Percentiles rank a stretch among this genome's conserved stretches.
phyloP scores from a whole-genome alignment of 2,329 filamentous ascomycete species.

The Paraphoma sp. region DNA sequence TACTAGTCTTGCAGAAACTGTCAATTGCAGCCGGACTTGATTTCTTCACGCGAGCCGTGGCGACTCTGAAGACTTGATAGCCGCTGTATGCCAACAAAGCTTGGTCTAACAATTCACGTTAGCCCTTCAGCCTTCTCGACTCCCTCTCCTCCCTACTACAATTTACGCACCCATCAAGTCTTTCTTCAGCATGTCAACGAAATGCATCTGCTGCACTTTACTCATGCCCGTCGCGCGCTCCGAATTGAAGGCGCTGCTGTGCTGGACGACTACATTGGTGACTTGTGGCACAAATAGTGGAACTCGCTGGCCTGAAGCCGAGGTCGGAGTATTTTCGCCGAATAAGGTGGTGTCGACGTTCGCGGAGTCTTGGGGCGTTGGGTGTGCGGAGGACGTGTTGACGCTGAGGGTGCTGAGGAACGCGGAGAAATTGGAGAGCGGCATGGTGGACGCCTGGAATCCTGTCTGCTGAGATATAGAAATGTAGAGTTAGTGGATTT shows the following conservation, averaged over 20 bases:
- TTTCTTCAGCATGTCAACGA: not conserved
- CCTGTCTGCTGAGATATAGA: too few relatives aligned
- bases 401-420: not conserved
- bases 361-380: not conserved
- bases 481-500: not conserved
- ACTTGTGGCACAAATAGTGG: not conserved
- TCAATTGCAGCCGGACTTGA: not conserved
- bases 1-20: not conserved
- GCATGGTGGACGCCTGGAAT: too few relatives aligned
- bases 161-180: conserved; percentile 4
- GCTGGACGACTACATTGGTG: conserved; percentile 1
- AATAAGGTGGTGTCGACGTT: not conserved
- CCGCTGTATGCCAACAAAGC: not conserved
- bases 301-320: not conserved
- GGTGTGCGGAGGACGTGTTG: not conserved
- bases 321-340: not conserved
- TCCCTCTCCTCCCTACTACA: not conserved
- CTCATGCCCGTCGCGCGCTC: conserved; percentile 3
- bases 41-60: not conserved
- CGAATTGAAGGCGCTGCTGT: conserved; percentile 7
- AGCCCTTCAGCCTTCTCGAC: not conserved
- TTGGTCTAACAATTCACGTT: not conserved
- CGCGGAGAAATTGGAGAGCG: too few relatives aligned
- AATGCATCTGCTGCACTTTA: conserved; percentile 8
- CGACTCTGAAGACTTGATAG: not conserved